These are phyloP conservation scores for Neocatenulostroma microsporum DNA, from an alignment of 2,329 filamentous ascomycete species.

Conservation along the genomic window DNA sequence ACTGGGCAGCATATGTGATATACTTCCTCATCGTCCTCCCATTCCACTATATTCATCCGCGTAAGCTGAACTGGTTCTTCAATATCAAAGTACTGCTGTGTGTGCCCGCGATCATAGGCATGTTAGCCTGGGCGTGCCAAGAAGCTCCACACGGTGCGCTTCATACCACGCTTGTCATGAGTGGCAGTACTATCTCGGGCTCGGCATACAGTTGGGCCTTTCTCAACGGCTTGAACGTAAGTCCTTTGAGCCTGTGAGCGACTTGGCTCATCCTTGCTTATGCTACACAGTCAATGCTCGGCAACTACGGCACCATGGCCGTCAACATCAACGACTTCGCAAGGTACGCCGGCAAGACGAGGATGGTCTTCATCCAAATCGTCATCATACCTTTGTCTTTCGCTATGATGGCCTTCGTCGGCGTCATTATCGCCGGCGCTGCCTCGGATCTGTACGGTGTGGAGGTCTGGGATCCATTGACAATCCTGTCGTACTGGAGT, in stretches of 20 bases:
- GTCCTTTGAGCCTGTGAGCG: too few species aligned
- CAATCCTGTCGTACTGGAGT: conserved; percentile 18
- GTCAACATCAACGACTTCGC: conserved; percentile 21
- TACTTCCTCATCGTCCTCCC: conserved; percentile 18
- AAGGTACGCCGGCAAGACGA: conserved; percentile 12
- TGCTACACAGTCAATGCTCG: conserved; percentile 15
- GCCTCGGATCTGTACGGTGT: conserved; percentile 15
- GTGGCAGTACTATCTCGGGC: conserved; percentile 18
- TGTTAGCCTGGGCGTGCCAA: conserved; percentile 14
- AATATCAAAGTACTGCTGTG: conserved; percentile 15
- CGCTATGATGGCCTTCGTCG: conserved; percentile 21
- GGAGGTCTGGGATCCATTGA: conserved; percentile 21
- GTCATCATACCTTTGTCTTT: conserved; percentile 21
- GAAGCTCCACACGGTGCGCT: conserved; percentile 16
- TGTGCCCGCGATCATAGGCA: conserved; percentile 17
- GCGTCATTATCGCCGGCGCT: conserved; percentile 23
- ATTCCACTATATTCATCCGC: conserved; percentile 18
- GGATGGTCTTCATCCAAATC: conserved; percentile 15
- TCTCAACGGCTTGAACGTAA: conserved; percentile 26
- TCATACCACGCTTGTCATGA: conserved; percentile 16
- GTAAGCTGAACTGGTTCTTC: conserved; percentile 18
- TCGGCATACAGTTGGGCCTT: conserved; percentile 23
- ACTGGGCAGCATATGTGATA: conserved; percentile 16
- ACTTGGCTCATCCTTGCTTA: background rate
- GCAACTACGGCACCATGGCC: conserved; percentile 20